phyloP scores from a whole-genome alignment of 1,139 yeast genomes.

The Debaryomycetaceae sp. region DNA sequence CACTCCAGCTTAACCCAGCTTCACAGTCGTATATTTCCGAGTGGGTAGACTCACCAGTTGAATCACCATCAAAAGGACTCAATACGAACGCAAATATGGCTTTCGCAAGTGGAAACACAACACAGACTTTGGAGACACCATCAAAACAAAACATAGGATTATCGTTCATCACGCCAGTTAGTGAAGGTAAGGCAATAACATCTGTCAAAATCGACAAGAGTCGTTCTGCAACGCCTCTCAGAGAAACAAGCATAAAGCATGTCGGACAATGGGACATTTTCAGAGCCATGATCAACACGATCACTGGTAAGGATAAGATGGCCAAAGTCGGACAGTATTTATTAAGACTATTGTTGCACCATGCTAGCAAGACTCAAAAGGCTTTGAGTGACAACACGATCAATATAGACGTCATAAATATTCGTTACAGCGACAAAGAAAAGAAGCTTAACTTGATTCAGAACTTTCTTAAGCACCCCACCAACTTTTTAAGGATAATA shows the following conservation, averaged over 20 bases:
- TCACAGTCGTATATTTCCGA: slow-evolving; percentile 28
- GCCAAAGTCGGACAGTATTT: slow-evolving; percentile 64
- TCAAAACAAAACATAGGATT: slow-evolving; percentile 4
- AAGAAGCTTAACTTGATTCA: slow-evolving; percentile 33
- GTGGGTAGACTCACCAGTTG: slow-evolving; percentile 34
- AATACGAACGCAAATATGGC: slow-evolving; percentile 5
- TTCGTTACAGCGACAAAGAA: slow-evolving; percentile 30
- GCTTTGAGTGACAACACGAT: slow-evolving; percentile 32
- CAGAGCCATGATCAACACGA: slow-evolving; percentile 48
- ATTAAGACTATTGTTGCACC: slow-evolving; percentile 50
- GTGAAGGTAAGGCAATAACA: slow-evolving; percentile 1
- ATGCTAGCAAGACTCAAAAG: slow-evolving; percentile 40
- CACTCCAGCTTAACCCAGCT: background rate
- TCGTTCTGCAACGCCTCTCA: background rate
- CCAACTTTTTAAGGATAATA: slow-evolving; percentile 35
- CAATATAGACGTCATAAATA: slow-evolving; percentile 28
- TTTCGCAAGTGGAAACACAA: background rate
- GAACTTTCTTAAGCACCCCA: slow-evolving; percentile 42
- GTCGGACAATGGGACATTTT: slow-evolving; percentile 38
- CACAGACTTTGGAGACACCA: slow-evolving; percentile 8
- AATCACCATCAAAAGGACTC: slow-evolving; percentile 21
- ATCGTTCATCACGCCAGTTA: slow-evolving; percentile 6
- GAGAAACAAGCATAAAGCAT: slow-evolving; percentile 1
- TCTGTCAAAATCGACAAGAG: background rate
- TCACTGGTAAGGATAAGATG: slow-evolving; percentile 68